Percentiles rank a stretch among this genome's conserved stretches.
Conservation (phyloP, 768 basidiomycete species). For the Atractiella rhizophila region DNA sequence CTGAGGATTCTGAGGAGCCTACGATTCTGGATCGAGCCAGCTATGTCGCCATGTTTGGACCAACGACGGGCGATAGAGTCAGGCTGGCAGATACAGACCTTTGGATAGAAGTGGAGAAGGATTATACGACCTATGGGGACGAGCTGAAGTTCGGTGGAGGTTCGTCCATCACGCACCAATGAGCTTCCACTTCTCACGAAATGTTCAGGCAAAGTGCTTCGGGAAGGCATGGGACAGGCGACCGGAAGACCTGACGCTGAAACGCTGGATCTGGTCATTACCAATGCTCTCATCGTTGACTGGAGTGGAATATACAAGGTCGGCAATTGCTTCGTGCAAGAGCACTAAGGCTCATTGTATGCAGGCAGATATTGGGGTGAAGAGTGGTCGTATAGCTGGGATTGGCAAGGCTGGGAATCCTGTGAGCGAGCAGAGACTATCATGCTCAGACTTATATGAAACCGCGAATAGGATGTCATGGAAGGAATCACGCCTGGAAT, state of each 20-base stretch:
- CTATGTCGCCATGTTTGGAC: slow-evolving; percentile 86
- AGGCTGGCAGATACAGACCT: slow-evolving; percentile 66
- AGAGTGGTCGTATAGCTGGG: slow-evolving; percentile 49
- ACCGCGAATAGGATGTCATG: slow-evolving; percentile 81
- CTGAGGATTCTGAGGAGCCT: slow-evolving; percentile 29
- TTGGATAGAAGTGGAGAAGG: slow-evolving; percentile 78
- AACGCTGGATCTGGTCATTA: slow-evolving; percentile 73
- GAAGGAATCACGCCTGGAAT: slow-evolving; percentile 43
- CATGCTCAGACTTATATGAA: no score
- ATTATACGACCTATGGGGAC: slow-evolving; percentile 74
- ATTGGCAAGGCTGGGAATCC: slow-evolving; percentile 98
- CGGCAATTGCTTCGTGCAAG: neutral
- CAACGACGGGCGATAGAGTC: slow-evolving; percentile 70
- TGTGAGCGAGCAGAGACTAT: no score
- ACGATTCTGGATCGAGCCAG: slow-evolving; percentile 33
- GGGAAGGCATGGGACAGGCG: slow-evolving; percentile 91
- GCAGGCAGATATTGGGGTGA: slow-evolving; percentile 86
- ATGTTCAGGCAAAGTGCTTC: slow-evolving; percentile 53
- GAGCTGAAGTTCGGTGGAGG: slow-evolving; percentile 97
- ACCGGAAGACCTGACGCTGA: slow-evolving; percentile 41
- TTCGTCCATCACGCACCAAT: slow-evolving; percentile 15
- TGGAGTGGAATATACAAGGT: slow-evolving; percentile 92
- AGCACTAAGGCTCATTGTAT: neutral
- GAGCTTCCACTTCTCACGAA: neutral
- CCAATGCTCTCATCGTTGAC: slow-evolving; percentile 78